Conservation (phyloP, 176 grass and related monocot species). For the Carex parvula region DNA sequence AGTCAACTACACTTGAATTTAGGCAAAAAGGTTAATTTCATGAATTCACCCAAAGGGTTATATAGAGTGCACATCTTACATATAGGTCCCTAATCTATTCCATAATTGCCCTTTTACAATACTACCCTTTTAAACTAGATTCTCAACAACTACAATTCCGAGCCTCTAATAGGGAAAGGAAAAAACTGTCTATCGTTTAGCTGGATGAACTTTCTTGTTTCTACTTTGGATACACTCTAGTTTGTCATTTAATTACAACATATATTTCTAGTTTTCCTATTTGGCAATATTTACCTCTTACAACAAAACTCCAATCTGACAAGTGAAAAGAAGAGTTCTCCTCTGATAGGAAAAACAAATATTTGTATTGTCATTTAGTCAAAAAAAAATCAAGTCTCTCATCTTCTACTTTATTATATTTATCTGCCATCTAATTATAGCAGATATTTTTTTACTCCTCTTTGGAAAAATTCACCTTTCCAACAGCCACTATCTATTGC, state of each 20-base stretch:
- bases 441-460: background rate
- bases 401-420: background rate
- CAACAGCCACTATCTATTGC: background rate
- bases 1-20: background rate
- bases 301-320: background rate
- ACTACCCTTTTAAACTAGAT: too few relatives aligned
- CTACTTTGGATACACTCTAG: background rate
- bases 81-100: too few relatives aligned
- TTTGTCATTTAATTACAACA: background rate
- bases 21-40: too few relatives aligned
- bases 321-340: background rate
- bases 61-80: too few relatives aligned
- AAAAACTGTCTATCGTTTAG: background rate
- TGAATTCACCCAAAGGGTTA: too few relatives aligned
- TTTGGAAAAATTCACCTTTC: background rate
- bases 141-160: background rate
- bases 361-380: background rate
- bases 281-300: conserved; percentile 8
- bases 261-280: background rate
- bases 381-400: background rate
- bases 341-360: background rate
- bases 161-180: background rate
- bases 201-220: background rate
- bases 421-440: background rate
- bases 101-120: too few relatives aligned